Base-by-base conservation (phyloP, 805 yeast species). In the Yamadazyma ubonensis region DNA sequence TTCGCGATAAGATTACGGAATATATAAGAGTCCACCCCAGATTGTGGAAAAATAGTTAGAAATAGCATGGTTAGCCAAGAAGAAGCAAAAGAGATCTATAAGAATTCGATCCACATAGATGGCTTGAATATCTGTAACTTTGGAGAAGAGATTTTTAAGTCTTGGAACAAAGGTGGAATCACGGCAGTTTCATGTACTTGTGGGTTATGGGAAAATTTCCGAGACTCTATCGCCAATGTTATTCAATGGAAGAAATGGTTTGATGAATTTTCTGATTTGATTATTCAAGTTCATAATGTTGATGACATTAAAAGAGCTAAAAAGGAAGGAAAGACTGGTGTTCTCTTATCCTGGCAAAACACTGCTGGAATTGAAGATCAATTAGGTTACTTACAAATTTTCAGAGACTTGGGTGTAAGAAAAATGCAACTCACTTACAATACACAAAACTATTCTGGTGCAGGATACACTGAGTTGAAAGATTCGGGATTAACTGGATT, bases 311-410 rank as follows among this genome's bases (percentile, higher is more conserved):
- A 31, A 18, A 35, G 21, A 15, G 48, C 48, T 25, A 44, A 44
- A 29, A 27, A 28, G 9, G 39, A 28, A 23, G 32, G 32, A 6
- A 44, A 42, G 26, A 44, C 48, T n/a, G 48, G 48, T 5, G 48
- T 44, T 4, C 25, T 44, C 11, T 41, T 44, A 30, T 44, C 48
- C 10, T 44, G 48, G 48, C 48, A 44, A 38, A 44, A 44, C 23
- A 44, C 48, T 30, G 37, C 48, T 9, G 48, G 48, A 2, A 44
- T 44, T 32, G 48, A 44, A 44, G 48, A 44, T 28, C 42, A 44
- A 26, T 26, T 44, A 8, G 48, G 44, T 6, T 44, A 42, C 26
- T 35, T 44, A 15, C 31, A 44, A 33, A 38, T 38, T n/a, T 44
- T 44, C 32, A 36, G 45, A 35, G 45, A 41, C 30, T 41, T 44